phyloP scores from a whole-genome alignment of 768 basidiomycete species.

The Agaricus bisporus region DNA sequence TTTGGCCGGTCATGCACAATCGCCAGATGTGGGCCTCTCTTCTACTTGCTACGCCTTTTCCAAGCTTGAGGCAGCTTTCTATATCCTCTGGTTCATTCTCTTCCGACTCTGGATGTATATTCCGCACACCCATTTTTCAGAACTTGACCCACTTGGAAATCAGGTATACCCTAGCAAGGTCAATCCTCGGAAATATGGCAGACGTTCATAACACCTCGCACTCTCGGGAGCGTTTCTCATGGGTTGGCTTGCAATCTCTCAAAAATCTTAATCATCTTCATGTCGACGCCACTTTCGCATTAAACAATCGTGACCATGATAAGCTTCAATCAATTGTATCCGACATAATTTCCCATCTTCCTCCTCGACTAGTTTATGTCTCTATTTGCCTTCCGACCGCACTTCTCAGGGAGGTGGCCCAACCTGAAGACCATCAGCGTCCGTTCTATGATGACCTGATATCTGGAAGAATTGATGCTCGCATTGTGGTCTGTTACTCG shows the following conservation, averaged over 20 bases:
- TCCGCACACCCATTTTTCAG: neutral
- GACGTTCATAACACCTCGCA: neutral
- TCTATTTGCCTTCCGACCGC: neutral
- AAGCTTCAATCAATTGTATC: neutral
- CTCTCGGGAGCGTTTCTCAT: neutral
- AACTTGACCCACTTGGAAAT: constrained; percentile 4
- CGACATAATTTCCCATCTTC: neutral
- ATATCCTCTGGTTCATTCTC: neutral
- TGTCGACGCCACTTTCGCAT: neutral
- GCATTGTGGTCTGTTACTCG: neutral
- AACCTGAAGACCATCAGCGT: neutral
- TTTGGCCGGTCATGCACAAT: neutral
- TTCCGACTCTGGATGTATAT: neutral
- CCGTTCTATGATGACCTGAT: constrained; percentile 2
- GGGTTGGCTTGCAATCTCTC: neutral
- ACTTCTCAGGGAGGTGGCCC: neutral
- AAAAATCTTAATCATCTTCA: neutral
- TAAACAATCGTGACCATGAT: neutral
- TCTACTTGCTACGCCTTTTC: neutral
- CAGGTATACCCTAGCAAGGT: neutral
- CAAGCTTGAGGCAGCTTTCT: neutral
- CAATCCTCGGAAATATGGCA: neutral
- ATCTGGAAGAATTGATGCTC: neutral
- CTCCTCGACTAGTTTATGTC: neutral
- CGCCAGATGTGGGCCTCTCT: neutral